phyloP scores from a whole-genome alignment of 306 rosid species.

The Citrullus mucosospermus region DNA sequence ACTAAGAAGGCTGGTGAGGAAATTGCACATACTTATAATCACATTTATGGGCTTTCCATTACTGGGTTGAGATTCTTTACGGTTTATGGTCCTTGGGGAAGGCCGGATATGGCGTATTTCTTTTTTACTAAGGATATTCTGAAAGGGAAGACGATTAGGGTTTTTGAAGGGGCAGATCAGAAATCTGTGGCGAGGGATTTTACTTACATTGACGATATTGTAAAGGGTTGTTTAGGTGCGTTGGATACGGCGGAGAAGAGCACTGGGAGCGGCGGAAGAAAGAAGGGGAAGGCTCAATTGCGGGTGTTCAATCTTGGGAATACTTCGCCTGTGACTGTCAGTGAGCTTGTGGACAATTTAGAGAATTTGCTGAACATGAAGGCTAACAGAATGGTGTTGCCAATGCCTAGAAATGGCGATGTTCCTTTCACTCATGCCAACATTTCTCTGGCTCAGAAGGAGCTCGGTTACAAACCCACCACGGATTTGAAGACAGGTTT shows the following conservation, averaged over 20 bases:
- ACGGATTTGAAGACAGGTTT: slow-evolving; percentile 28
- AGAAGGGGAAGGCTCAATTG: slow-evolving; percentile 14
- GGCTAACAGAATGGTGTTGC: slow-evolving; percentile 14
- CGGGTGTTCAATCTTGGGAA: slow-evolving; percentile 24
- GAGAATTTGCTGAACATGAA: slow-evolving; percentile 23
- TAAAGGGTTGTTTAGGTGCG: slow-evolving; percentile 31
- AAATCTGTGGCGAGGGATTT: slow-evolving; percentile 27
- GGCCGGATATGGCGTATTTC: slow-evolving; percentile 37
- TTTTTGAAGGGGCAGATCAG: slow-evolving; percentile 18
- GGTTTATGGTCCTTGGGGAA: slow-evolving; percentile 36
- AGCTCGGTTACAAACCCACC: slow-evolving; percentile 25
- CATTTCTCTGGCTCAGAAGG: slow-evolving; percentile 17
- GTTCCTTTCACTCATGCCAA: slow-evolving; percentile 28
- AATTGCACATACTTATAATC: slow-evolving; percentile 27
- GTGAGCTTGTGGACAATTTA: slow-evolving; percentile 19
- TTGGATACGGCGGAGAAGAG: slow-evolving; percentile 28
- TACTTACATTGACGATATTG: slow-evolving; percentile 30
- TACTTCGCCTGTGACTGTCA: slow-evolving; percentile 18
- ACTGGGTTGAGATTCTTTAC: slow-evolving; percentile 32
- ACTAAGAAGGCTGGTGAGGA: slow-evolving; percentile 34
- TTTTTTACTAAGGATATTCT: slow-evolving; percentile 22
- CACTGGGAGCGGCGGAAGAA: slow-evolving; percentile 21
- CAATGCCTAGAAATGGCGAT: slow-evolving; percentile 22
- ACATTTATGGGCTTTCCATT: slow-evolving; percentile 25
- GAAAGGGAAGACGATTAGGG: slow-evolving; percentile 14